Base-by-base conservation (phyloP, 2,329 filamentous ascomycete genomes). In the Penicillium fuscoglaucum region DNA sequence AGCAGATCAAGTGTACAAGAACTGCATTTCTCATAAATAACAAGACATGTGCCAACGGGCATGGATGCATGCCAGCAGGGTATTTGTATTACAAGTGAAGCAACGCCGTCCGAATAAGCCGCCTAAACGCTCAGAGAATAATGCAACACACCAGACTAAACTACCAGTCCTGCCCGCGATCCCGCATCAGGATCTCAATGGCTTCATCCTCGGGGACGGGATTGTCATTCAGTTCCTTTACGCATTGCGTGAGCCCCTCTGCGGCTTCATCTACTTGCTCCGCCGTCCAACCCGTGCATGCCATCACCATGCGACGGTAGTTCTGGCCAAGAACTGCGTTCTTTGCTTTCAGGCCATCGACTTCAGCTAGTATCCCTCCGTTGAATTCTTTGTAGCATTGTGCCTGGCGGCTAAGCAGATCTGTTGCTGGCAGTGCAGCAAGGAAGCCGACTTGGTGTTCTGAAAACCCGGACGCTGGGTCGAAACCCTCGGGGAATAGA, bases 311-410 rank as follows among this genome's bases (percentile, higher is more conserved):
- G 64, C 89, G 90, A 28, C 92, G 85, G 72, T 97, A 97, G 75
- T 95, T 91, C 64, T 89, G 82, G 70, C 96, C 93, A 4, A 96
- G 82, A 54, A 96, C 92, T 5, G 87, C 88, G 66, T 91, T 93
- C 59, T 90, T 87, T 31, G 88, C 87, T 72, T 91, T 88, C 9
- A 99, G 82, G 6, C 84, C 84, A 19, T 84, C 83, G 2, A 91
- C 87, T 66, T 89, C 85, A 51, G 85, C 84, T 53, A 85, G 80
- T 13, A 95, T 85, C 19, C 83, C 80, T 43, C 83, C 81, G 45
- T 91, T 91, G 47, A 91, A 87, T 13, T 80, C 78, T 56, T 84
- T 82, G 60, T 96, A 89, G 3, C 90, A 90, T 41, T 85, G 83
- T 21, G 92, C 79, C 7, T 89, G 82, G 35, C 90, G 87, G 29